These are phyloP conservation scores for Trypethelium eluteriae DNA, from an alignment of 495 filamentous ascomycete genomes.

Conservation along the genomic window DNA sequence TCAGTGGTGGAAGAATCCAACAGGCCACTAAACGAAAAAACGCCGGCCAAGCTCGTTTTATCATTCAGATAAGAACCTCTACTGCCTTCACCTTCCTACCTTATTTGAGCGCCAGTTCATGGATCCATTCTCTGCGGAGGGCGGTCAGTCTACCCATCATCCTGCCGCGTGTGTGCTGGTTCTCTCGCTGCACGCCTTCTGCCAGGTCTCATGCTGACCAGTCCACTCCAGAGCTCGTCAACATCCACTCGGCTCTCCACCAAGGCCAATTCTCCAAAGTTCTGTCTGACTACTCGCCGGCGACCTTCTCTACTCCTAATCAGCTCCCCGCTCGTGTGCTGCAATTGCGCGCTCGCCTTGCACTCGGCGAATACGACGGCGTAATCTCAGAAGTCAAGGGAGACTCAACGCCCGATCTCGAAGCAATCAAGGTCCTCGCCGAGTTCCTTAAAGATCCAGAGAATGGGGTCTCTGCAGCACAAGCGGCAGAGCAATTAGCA, in stretches of 20 bases:
- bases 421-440: slow-evolving; percentile 71
- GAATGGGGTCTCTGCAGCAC: slow-evolving; percentile 52
- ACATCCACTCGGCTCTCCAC: slow-evolving; percentile 92
- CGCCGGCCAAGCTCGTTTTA: no score
- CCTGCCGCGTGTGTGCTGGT: neutral
- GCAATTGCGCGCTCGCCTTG: slow-evolving; percentile 71
- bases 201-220: slow-evolving; percentile 14
- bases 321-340: slow-evolving; percentile 69
- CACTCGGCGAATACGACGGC: slow-evolving; percentile 64
- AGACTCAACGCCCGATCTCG: slow-evolving; percentile 60
- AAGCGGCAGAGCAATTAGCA: slow-evolving; percentile 58
- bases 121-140: slow-evolving; percentile 94
- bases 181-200: slow-evolving; percentile 15
- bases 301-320: slow-evolving; percentile 69
- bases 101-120: slow-evolving; percentile 42
- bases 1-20: no score
- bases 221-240: slow-evolving; percentile 67
- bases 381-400: slow-evolving; percentile 61
- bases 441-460: slow-evolving; percentile 47
- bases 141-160: slow-evolving; percentile 42
- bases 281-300: slow-evolving; percentile 64
- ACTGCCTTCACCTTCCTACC: neutral
- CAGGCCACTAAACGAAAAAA: no score
- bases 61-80: neutral
- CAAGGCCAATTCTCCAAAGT: slow-evolving; percentile 80